A percentile compares a stretch with the other conserved stretches of the same genome.
These are phyloP conservation scores for Cymbopogon citratus DNA, from an alignment of 176 grass and related monocot genomes.

Conservation along the genomic window DNA sequence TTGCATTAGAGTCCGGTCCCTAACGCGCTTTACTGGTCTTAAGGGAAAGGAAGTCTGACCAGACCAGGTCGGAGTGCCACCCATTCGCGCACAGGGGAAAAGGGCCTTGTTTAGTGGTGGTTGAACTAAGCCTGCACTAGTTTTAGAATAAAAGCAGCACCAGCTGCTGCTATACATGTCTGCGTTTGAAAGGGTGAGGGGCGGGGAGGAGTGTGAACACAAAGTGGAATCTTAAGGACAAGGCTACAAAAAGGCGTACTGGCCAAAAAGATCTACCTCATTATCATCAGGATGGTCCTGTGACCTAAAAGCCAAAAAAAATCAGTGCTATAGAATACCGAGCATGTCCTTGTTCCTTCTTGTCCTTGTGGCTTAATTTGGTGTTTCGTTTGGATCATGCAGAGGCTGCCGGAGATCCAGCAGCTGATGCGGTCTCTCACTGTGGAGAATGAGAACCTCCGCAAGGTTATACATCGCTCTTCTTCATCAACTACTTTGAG, in stretches of 20 bases:
- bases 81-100: background rate
- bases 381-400: constrained; percentile 20
- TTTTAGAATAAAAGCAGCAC: constrained; percentile 34
- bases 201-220: background rate
- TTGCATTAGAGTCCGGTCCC: background rate
- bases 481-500: background rate
- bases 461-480: constrained; percentile 23
- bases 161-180: constrained; percentile 5
- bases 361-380: constrained; percentile 4
- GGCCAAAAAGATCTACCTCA: constrained; percentile 24
- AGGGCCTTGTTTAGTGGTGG: constrained; percentile 7
- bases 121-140: constrained; percentile 31
- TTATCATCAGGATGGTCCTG: constrained; percentile 32
- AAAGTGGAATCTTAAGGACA: constrained; percentile 27
- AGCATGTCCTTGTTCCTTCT: background rate
- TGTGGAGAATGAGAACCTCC: constrained; percentile 42
- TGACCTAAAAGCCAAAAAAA: constrained; percentile 8
- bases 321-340: background rate
- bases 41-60: background rate
- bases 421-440: constrained; percentile 43
- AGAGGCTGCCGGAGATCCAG: constrained; percentile 62
- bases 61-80: background rate
- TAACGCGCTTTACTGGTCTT: constrained; percentile 16
- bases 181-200: constrained; percentile 17
- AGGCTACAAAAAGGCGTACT: constrained; percentile 30